A percentile compares a stretch with the other conserved stretches of the same genome.
Evolutionary conservation across 1,139 yeast genomes (phyloP).

Genomic region (Hyphopichia fennica): DNA sequence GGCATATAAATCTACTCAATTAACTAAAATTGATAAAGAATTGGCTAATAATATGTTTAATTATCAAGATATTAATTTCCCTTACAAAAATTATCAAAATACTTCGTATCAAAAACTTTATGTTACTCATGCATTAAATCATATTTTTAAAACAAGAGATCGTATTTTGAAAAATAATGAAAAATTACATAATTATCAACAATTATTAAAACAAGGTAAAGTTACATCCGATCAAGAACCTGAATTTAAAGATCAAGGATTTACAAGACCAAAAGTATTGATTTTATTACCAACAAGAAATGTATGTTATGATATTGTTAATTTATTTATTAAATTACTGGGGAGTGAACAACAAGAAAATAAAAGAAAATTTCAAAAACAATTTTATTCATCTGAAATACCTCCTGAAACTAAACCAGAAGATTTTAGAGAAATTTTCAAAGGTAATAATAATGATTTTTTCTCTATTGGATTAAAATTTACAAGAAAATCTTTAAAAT

Average conservation of each 20-base stretch:
- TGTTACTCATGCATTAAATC: conserved; percentile 74
- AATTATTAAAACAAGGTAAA: conserved; percentile 41
- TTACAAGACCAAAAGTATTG: conserved; percentile 87
- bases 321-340: conserved; percentile 58
- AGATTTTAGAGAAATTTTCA: conserved; percentile 76
- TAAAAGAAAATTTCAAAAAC: conserved; percentile 68
- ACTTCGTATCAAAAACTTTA: conserved; percentile 63
- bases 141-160: conserved; percentile 83
- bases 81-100: conserved; percentile 44
- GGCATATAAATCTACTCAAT: conserved; percentile 11
- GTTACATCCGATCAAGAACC: conserved; percentile 37
- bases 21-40: conserved; percentile 18
- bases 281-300: conserved; percentile 84
- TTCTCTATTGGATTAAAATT: conserved; percentile 87
- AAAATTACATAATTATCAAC: conserved; percentile 48
- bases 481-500: conserved; percentile 81
- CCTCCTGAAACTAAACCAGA: conserved; percentile 68
- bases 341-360: conserved; percentile 80
- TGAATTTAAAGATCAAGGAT: conserved; percentile 90
- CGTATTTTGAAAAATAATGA: conserved; percentile 72
- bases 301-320: conserved; percentile 70
- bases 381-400: conserved; percentile 61
- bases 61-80: conserved; percentile 71
- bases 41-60: conserved; percentile 62
- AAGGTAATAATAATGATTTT: conserved; percentile 90